phyloP scores from a whole-genome alignment of 2,329 filamentous ascomycete species.

The Fusarium pininemorale region DNA sequence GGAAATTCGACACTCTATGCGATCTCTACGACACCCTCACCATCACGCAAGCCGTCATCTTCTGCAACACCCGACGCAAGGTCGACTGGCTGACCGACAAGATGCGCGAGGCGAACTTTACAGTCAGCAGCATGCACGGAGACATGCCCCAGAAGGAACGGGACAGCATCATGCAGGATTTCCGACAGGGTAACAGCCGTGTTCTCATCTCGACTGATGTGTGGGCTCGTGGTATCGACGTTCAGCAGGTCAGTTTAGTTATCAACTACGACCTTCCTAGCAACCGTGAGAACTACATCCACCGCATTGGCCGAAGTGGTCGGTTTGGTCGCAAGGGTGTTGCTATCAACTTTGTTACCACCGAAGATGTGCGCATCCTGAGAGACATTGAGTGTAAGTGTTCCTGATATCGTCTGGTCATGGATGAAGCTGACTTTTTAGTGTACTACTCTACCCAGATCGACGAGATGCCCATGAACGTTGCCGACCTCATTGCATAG shows the following conservation, averaged over 20 bases:
- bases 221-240: constrained; percentile 97
- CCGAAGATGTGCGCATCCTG: constrained; percentile 96
- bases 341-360: constrained; percentile 99
- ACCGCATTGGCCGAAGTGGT: constrained; percentile 94
- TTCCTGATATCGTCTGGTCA: too few species aligned
- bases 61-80: constrained; percentile 99
- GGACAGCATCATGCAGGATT: constrained; percentile 99
- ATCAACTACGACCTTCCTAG: constrained; percentile 99
- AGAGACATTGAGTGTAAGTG: constrained; percentile 93
- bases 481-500: constrained; percentile 68
- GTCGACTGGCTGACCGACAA: constrained; percentile 99
- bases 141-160: constrained; percentile 99
- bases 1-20: constrained; percentile 99
- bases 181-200: constrained; percentile 93
- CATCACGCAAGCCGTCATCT: constrained; percentile 98
- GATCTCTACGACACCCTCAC: constrained; percentile 99
- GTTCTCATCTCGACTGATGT: constrained; percentile 98
- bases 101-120: constrained; percentile 99
- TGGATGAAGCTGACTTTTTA: constrained; percentile 52
- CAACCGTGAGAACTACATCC: constrained; percentile 99
- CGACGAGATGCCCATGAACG: constrained; percentile 99
- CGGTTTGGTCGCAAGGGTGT: constrained; percentile 98
- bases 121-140: constrained; percentile 97
- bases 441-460: constrained; percentile 97
- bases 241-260: constrained; percentile 96